phyloP scores from a whole-genome alignment of 495 filamentous ascomycete species.

The Daldinia loculata region DNA sequence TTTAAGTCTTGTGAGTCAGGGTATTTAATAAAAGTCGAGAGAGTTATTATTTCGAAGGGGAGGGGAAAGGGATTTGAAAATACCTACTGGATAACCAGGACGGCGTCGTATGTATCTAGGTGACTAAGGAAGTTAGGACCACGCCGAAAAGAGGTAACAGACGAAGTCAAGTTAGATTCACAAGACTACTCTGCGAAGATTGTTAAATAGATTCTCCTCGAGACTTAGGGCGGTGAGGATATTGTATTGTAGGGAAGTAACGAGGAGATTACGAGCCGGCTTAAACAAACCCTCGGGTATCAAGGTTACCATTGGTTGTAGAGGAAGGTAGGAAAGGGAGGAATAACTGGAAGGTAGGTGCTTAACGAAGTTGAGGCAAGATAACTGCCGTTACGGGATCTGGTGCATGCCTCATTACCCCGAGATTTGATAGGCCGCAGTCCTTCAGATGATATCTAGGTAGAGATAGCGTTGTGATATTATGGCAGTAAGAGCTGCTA shows the following conservation, averaged over 20 bases:
- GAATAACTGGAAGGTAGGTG: background rate
- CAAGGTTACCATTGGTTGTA: background rate
- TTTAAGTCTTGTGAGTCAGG: background rate
- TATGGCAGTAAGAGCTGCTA: background rate
- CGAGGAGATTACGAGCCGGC: background rate
- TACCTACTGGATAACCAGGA: too few relatives aligned
- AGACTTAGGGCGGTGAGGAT: too few relatives aligned
- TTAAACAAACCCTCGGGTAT: background rate
- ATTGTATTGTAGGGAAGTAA: background rate
- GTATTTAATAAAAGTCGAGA: background rate
- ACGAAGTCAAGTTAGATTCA: background rate
- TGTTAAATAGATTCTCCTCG: background rate
- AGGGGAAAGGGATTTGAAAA: background rate
- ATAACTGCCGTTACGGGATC: background rate
- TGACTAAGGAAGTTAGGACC: background rate
- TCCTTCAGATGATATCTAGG: background rate
- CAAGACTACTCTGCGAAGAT: background rate
- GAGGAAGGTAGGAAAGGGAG: background rate
- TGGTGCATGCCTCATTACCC: background rate
- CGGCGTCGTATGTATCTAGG: background rate
- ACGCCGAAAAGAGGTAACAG: background rate
- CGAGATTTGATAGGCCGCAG: background rate
- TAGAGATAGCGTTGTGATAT: background rate
- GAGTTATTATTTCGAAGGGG: background rate
- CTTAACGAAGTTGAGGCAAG: background rate